A percentile compares a stretch with the other conserved stretches of the same genome.
Evolutionary conservation across 2,329 filamentous ascomycete species (phyloP).

Genomic region (Drechslerella coelobrocha): DNA sequence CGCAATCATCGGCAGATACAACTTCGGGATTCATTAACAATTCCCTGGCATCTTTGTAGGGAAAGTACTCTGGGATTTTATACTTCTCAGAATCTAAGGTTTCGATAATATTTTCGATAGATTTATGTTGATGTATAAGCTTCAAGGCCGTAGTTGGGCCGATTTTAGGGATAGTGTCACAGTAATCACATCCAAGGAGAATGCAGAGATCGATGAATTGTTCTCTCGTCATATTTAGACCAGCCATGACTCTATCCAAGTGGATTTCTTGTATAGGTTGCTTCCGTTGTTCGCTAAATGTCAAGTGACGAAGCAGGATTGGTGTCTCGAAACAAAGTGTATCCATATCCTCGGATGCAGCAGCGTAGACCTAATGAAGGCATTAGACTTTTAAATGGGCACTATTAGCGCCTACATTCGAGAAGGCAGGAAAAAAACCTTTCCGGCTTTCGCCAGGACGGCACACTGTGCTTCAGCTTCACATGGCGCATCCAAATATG

Average conservation of each 20-base stretch:
- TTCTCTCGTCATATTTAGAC: slow-evolving; percentile 82
- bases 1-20: slow-evolving; percentile 80
- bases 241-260: slow-evolving; percentile 83
- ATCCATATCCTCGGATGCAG: slow-evolving; percentile 98
- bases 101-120: slow-evolving; percentile 85
- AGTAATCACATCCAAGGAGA: slow-evolving; percentile 94
- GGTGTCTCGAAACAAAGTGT: slow-evolving; percentile 94
- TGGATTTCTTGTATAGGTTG: slow-evolving; percentile 97
- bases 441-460: slow-evolving; percentile 83
- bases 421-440: slow-evolving; percentile 58
- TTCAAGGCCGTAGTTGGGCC: slow-evolving; percentile 91
- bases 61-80: slow-evolving; percentile 93
- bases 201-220: slow-evolving; percentile 99
- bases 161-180: slow-evolving; percentile 93
- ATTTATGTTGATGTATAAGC: slow-evolving; percentile 89
- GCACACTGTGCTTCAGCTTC: slow-evolving; percentile 98
- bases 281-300: slow-evolving; percentile 96
- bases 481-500: slow-evolving; percentile 91
- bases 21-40: slow-evolving; percentile 94
- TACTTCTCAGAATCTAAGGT: slow-evolving; percentile 82
- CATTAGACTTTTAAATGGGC: not conserved
- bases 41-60: slow-evolving; percentile 85
- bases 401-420: not conserved
- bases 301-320: slow-evolving; percentile 88
- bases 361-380: slow-evolving; percentile 74